Base-by-base conservation (phyloP, 495 filamentous ascomycete genomes). In the Aspergillus panamensis region DNA sequence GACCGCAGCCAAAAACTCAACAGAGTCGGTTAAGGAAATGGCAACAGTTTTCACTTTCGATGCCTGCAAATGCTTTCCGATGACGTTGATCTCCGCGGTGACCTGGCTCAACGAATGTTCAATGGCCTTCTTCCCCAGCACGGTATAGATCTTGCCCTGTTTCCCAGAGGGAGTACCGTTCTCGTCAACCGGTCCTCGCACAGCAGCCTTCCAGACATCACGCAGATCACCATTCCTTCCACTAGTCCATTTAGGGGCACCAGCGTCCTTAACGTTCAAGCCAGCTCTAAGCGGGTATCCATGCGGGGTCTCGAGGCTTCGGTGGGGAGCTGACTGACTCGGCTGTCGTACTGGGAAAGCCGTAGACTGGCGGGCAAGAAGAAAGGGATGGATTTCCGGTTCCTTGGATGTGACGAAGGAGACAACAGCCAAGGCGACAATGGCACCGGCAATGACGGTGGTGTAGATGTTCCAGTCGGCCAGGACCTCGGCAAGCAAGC, bases 21-120 rank as follows among this genome's bases (percentile, higher is more conserved):
- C 78, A 45, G 91, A 95, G 76, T 99, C 97, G 3, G 92, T 91
- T 25, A 97, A 82, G 70, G 94, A 95, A 60, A 99, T 81, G 21
- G 91, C 94, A 25, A 97, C 89, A 33, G 83, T 86, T 67, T 86
- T 86, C n/a, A 80, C 87, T 14, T 84, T 83, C 57, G 87, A 80
- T 10, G 71, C 64, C 58, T 85, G 80, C 43, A 97, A 74, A 60
- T 92, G 80, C 59, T 84, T 77, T 57, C 94, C 94, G 57, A 97
- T 85, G 8, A 95, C 81, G 70, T 88, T 90, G 66, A 97, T 96
- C 71, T 96, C 87, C 55, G 85, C 84, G 0, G 87, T 93, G 17
- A 97, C 71, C 48, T 89, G 84, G 40, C 81, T 77, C 57, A 92
- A 72, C 48, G 82, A 75, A 65, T 91, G 85, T 60, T 96, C 86